Evolutionary conservation across 352 stramenopile species (phyloP), one percentile per base, ranked within the genome.

Genomic region (Pythium guiyangense): DNA sequence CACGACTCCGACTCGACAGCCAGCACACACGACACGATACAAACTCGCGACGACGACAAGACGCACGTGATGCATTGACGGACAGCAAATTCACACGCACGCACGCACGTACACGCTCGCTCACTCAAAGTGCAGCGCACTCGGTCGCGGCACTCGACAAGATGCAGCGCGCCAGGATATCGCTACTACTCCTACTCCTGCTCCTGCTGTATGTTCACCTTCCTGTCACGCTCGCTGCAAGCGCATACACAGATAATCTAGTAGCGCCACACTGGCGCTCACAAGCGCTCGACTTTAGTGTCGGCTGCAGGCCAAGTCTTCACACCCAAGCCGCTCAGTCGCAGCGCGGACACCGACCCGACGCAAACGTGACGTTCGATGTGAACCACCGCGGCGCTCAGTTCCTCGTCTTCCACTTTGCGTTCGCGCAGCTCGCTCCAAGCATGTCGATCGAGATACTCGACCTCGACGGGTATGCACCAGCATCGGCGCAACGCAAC

Each of bases 351-450:
- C 18, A 26, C 20, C 20, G 20, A 47, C 12, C 3, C 15, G 40
- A 43, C 6, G 22, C 37, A 3, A 40, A 58, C 9, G 18, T 11
- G 14, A 64, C 65, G 5, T 70, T 69, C 20, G 54, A 49, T 9
- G 42, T 79, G 18, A 44, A 64, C 4, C 53, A 74, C 35, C 6
- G 9, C 10, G 37, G 39, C 4, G 73, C 73, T 6, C 57, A 77
- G 46, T 79, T 74, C 52, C 49, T 83, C 9, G 67, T 67, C 27
- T 49, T 83, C 27, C 68, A 64, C 45, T 62, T 83, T 35, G 55
- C 60, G 17, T 47, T 43, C 6, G 35, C 77, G 25, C 50, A 49
- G 4, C 60, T 83, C 14, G 64, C 64, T 10, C 50, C 57, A 12
- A 63, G 48, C 4, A 59, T 65, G 2, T 42, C 35, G 15, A 26